Percentiles rank a stretch among this genome's conserved stretches.
phyloP scores from a whole-genome alignment of 805 yeast genomes.

The Sugiyamaella americana region DNA sequence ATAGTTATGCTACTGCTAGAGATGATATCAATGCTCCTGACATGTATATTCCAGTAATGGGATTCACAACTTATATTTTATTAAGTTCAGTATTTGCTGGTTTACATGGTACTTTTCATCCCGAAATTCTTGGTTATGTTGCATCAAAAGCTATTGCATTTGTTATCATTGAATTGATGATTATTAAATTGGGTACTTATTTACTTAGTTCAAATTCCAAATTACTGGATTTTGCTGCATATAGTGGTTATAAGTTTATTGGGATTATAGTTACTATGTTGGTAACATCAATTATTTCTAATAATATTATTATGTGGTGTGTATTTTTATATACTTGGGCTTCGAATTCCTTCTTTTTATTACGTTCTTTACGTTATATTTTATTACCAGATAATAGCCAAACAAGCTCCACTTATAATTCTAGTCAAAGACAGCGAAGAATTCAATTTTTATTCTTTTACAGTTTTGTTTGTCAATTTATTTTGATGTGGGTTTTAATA shows the following conservation, averaged over 20 bases:
- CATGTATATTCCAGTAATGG: slow-evolving; percentile 92
- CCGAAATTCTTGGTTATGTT: slow-evolving; percentile 81
- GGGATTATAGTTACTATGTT: slow-evolving; percentile 42
- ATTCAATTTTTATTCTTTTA: slow-evolving; percentile 83
- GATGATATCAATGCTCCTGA: slow-evolving; percentile 95
- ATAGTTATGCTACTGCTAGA: slow-evolving; percentile 64
- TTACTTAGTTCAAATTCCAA: slow-evolving; percentile 64
- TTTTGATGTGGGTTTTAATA: slow-evolving; percentile 57
- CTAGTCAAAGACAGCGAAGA: slow-evolving; percentile 67
- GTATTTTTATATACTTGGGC: slow-evolving; percentile 46
- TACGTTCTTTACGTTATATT: slow-evolving; percentile 55
- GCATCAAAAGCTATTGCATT: slow-evolving; percentile 83
- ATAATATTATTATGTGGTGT: slow-evolving; percentile 42
- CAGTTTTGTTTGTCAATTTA: slow-evolving; percentile 72
- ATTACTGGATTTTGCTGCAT: slow-evolving; percentile 78
- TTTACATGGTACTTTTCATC: slow-evolving; percentile 82
- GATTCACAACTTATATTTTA: slow-evolving; percentile 78
- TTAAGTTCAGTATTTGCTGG: slow-evolving; percentile 83
- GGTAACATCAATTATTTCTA: slow-evolving; percentile 27
- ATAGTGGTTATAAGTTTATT: slow-evolving; percentile 91
- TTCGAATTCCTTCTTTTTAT: slow-evolving; percentile 48
- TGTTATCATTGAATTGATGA: slow-evolving; percentile 63
- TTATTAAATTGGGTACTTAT: slow-evolving; percentile 79
- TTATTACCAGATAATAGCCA: slow-evolving; percentile 60
- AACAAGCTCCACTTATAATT: slow-evolving; percentile 41